phyloP scores from a whole-genome alignment of 257 asterid species.

The Plantago elongata region DNA sequence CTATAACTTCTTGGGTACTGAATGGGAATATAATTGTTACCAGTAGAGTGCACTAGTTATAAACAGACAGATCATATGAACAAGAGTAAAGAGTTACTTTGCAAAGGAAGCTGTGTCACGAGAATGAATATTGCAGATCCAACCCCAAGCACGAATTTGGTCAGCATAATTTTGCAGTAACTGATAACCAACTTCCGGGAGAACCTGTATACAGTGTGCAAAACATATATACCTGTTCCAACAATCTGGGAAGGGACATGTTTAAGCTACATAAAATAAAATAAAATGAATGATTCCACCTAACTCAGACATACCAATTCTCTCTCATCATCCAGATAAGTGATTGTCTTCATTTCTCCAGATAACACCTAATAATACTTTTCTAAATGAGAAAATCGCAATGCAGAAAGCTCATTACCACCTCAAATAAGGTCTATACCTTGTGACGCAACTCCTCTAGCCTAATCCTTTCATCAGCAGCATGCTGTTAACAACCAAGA shows the following conservation, averaged over 20 bases:
- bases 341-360: slow-evolving; percentile 69
- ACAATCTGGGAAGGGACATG: slow-evolving; percentile 10
- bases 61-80: slow-evolving; percentile 8
- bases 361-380: slow-evolving; percentile 54
- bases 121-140: slow-evolving; percentile 78
- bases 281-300: no score
- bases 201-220: slow-evolving; percentile 39
- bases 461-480: slow-evolving; percentile 97
- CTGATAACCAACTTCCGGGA: slow-evolving; percentile 90
- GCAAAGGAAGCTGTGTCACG: slow-evolving; percentile 59
- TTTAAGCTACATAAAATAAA: no score
- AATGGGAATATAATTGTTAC: neutral
- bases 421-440: slow-evolving; percentile 39
- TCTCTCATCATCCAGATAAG: slow-evolving; percentile 66
- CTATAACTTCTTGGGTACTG: slow-evolving; percentile 3
- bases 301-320: slow-evolving; percentile 51
- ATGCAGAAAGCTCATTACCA: slow-evolving; percentile 8
- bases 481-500: slow-evolving; percentile 63
- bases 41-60: slow-evolving; percentile 12
- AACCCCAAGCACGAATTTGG: slow-evolving; percentile 83
- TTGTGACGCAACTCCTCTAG: slow-evolving; percentile 83
- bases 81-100: slow-evolving; percentile 38
- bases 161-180: slow-evolving; percentile 74
- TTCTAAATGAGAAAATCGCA: slow-evolving; percentile 21
- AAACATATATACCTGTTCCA: slow-evolving; percentile 22